Percentiles rank a stretch among this genome's conserved stretches.
Evolutionary conservation across 2,329 filamentous ascomycete species (phyloP).

Genomic region (Moelleriella libera): DNA sequence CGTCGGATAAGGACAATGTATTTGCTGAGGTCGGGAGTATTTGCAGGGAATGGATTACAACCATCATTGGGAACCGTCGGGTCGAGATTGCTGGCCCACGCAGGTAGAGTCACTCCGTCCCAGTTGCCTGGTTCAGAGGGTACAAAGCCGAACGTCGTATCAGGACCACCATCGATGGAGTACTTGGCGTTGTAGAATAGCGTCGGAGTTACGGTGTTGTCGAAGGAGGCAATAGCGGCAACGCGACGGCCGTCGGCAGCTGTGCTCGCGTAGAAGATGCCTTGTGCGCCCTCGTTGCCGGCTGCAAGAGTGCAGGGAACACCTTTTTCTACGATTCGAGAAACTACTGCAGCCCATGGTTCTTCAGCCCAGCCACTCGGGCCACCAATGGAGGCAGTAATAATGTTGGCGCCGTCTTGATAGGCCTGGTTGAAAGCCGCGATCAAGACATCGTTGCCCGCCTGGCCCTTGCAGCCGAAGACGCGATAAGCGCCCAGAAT

Average conservation of each 20-base stretch:
- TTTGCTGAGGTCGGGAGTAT: constrained; percentile 40
- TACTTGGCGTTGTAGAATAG: constrained; percentile 28
- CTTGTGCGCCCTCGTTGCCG: constrained; percentile 31
- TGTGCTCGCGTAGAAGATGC: constrained; percentile 34
- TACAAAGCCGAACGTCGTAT: constrained; percentile 26
- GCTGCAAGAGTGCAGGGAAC: constrained; percentile 39
- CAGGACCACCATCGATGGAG: constrained; percentile 18
- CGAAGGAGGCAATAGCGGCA: constrained; percentile 33
- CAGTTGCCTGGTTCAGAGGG: constrained; percentile 26
- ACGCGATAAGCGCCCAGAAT: constrained; percentile 42
- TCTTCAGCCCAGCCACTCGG: constrained; percentile 37
- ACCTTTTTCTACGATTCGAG: constrained; percentile 37
- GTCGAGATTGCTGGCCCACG: constrained; percentile 36
- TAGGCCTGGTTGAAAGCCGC: constrained; percentile 45
- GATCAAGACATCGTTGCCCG: constrained; percentile 42
- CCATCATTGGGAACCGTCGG: constrained; percentile 31
- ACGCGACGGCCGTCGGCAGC: constrained; percentile 33
- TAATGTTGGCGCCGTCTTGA: constrained; percentile 43
- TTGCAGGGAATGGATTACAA: constrained; percentile 35
- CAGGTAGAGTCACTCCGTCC: constrained; percentile 28
- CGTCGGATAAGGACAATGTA: constrained; percentile 46
- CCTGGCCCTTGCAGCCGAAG: constrained; percentile 37
- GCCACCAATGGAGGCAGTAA: constrained; percentile 39
- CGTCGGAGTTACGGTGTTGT: constrained; percentile 28
- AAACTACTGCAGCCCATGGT: constrained; percentile 33